phyloP scores from a whole-genome alignment of 768 basidiomycete species.

The Rhizopogon roseolus region DNA sequence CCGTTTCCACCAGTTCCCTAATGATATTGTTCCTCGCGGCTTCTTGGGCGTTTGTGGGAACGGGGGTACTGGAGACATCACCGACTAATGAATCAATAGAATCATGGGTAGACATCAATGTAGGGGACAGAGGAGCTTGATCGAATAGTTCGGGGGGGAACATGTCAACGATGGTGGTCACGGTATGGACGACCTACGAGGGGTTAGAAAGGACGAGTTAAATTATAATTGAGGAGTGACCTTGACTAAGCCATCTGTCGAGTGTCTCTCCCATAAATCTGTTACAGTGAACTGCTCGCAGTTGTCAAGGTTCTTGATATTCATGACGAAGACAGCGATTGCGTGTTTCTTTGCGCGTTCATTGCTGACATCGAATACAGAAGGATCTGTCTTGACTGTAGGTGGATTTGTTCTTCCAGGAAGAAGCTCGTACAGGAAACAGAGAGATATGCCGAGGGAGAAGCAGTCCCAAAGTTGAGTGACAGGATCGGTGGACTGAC shows the following conservation, averaged over 20 bases:
- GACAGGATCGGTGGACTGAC: constrained; percentile 87
- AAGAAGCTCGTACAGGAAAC: constrained; percentile 94
- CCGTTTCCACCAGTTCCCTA: constrained; percentile 89
- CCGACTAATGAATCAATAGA: constrained; percentile 53
- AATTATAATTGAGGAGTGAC: constrained; percentile 36
- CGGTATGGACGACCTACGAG: constrained; percentile 80
- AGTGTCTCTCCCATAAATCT: constrained; percentile 86
- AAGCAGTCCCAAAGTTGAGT: constrained; percentile 93
- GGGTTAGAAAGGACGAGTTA: background rate
- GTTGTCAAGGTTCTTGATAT: constrained; percentile 63
- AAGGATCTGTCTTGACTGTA: constrained; percentile 58
- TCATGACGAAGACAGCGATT: constrained; percentile 89
- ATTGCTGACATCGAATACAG: constrained; percentile 60
- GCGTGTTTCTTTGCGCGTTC: constrained; percentile 88
- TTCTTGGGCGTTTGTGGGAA: constrained; percentile 55
- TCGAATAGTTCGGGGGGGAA: constrained; percentile 70
- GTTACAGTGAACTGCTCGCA: constrained; percentile 87
- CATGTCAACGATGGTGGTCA: constrained; percentile 75
- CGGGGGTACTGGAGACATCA: constrained; percentile 35
- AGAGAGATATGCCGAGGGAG: constrained; percentile 88
- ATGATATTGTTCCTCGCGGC: constrained; percentile 73
- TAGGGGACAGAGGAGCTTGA: constrained; percentile 53
- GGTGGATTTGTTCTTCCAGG: constrained; percentile 31
- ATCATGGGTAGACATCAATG: constrained; percentile 49
- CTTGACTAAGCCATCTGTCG: constrained; percentile 94